Base-by-base conservation (phyloP, 495 filamentous ascomycete genomes). In the Podospora didyma region DNA sequence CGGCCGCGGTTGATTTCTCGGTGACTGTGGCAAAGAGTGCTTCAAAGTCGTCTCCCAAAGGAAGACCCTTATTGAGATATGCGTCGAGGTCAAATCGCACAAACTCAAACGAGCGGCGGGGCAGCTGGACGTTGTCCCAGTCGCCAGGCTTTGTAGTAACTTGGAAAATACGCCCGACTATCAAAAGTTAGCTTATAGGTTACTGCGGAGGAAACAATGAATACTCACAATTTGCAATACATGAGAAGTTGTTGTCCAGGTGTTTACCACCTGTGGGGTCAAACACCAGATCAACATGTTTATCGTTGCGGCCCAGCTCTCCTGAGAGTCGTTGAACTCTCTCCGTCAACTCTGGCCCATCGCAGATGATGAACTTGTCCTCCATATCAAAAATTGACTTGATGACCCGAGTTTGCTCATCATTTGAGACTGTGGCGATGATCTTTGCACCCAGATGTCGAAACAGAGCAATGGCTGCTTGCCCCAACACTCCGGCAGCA, bases 391-490 rank as follows among this genome's bases (percentile, higher is more conserved):
- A 81, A 0, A 56, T 52, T 0, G 68, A 45, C 37, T 62, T 70
- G 4, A 87, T 56, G 6, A 79, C 57, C 1, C 70, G 53, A 4
- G 68, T 67, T 61, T 85, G 80, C 63, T 68, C 50, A 73, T 79
- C 0, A 62, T 50, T 19, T 67, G 49, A 46, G 0, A 80, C 83
- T 11, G 34, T 46, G 1, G 71, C 76, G 58, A 76, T 82, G 16
- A 86, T 70, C 53, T 79, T 73, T 4, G 77, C 77, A 5, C 78
- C 76, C 10, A 78, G 54, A 20, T 69, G 58, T 49, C 80, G 71
- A 2, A 77, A 75, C 3, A 84, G 51, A 26, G 71, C 63, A 46
- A 85, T 77, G 0, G 80, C 73, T 31, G 76, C 79, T 56, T 82
- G 77, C 21, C 81, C 82, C 44, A 46, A 7, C 12, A 66, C 73